A percentile compares a stretch with the other conserved stretches of the same genome.
Conservation (phyloP, 2,329 filamentous ascomycete species). For the Zarea fungicola region DNA sequence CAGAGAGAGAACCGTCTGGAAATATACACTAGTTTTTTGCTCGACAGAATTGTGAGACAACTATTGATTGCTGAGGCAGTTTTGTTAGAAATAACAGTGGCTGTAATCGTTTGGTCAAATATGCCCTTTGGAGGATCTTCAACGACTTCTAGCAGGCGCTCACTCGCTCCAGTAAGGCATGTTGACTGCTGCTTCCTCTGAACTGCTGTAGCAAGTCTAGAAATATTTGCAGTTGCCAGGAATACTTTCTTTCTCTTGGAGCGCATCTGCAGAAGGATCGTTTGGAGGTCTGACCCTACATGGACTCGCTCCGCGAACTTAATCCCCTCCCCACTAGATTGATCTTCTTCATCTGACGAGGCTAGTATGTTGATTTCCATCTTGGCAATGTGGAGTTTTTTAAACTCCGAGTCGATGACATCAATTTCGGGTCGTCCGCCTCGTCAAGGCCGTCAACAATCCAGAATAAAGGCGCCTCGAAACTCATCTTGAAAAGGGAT, state of each 20-base stretch:
- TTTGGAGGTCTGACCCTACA: constrained; percentile 17
- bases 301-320: constrained; percentile 12
- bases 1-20: constrained; percentile 18
- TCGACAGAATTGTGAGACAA: constrained; percentile 16
- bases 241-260: background rate
- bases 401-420: too few relatives aligned
- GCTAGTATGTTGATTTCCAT: too few relatives aligned
- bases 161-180: too few relatives aligned
- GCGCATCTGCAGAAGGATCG: constrained; percentile 12
- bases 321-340: background rate
- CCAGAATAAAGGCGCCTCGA: constrained; percentile 27
- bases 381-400: too few relatives aligned
- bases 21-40: constrained; percentile 18
- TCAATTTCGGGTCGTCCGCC: constrained; percentile 23
- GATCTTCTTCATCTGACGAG: too few relatives aligned
- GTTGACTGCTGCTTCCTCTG: too few relatives aligned
- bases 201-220: too few relatives aligned
- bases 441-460: constrained; percentile 36
- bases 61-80: background rate
- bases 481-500: constrained; percentile 23
- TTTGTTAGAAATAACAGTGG: background rate
- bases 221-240: background rate
- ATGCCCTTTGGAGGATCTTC: too few relatives aligned
- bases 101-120: background rate
- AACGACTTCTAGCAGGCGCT: too few relatives aligned